Evolutionary conservation across 108 stramenopile genomes (phyloP).

Genomic region (Nannochloropsis gaditana): DNA sequence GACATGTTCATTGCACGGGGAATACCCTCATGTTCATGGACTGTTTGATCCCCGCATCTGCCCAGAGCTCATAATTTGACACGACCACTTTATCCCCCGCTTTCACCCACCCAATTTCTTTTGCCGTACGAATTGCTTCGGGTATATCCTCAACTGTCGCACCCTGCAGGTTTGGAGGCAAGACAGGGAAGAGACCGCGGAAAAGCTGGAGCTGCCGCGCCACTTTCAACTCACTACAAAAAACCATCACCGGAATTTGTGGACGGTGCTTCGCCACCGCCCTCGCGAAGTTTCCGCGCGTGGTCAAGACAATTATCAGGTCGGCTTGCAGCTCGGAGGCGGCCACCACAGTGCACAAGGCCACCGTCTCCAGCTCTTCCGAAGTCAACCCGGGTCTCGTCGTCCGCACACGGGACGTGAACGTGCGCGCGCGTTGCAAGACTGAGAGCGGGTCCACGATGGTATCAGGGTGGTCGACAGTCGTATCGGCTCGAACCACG

Average conservation of each 20-base stretch:
- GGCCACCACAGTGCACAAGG: not conserved
- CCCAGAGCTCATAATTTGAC: conserved; percentile 3
- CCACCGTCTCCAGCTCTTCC: not conserved
- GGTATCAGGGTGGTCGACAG: not conserved
- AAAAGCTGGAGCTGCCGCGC: conserved; percentile 10
- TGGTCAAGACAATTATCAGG: not conserved
- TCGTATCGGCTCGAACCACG: not conserved
- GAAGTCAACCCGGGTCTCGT: not conserved
- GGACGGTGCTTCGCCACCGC: not conserved
- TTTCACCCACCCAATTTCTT: conserved; percentile 6
- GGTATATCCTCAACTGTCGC: not conserved
- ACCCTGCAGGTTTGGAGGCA: conserved; percentile 1
- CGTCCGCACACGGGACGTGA: conserved; percentile 8
- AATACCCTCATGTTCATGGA: conserved; percentile 17
- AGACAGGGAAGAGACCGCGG: conserved; percentile 21
- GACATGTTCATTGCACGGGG: not conserved
- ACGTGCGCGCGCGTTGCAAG: not conserved
- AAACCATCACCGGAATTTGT: not conserved
- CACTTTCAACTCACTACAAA: conserved; percentile 18
- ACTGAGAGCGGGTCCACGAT: not conserved
- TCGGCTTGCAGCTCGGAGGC: conserved; percentile 4
- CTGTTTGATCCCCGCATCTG: not conserved
- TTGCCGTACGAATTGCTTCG: not conserved
- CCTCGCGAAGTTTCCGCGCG: conserved; percentile 1
- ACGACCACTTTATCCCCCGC: not conserved